Base-by-base conservation (phyloP, 2,329 filamentous ascomycete genomes). In the Pestalotiopsis sp. region DNA sequence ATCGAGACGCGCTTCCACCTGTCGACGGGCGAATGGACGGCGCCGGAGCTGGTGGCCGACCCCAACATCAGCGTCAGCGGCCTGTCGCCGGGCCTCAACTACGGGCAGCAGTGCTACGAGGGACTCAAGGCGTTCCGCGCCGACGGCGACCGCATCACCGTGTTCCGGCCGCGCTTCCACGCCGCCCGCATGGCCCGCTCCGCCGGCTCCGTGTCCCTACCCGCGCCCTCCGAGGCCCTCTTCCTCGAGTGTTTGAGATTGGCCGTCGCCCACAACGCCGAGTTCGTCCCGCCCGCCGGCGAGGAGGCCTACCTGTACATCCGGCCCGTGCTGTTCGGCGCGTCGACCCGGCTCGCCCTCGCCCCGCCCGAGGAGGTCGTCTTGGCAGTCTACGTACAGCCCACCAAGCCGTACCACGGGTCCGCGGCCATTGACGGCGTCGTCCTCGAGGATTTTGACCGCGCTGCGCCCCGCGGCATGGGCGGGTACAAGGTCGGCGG, bases 51-150 rank as follows among this genome's bases (percentile, higher is more conserved):
- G 39, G 58, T 67, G 2, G 59, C 38, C 12, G 39, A 63, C 38
- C 20, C 57, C 36, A 62, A 63, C 41, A 63, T 67, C 20, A 36
- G n/a, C 13, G 65, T 67, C 27, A 49, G 27, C 38, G 65, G 65
- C 12, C 41, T 67, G 1, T 62, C 27, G 17, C 65, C 65, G 17
- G 65, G 58, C 12, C 65, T 67, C 11, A 67, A 67, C 41, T 67
- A 67, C 41, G 65, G 65, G 6, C 65, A 67, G 59, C 65, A 67
- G 27, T 67, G 65, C 41, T 63, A 62, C 25, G 65, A 67, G 41
- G 65, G 65, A 6, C 39, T 67, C 20, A 67, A 67, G 41, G 65
- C 65, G 14, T 67, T 67, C 65, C 57, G 65, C 14, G 27, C 65
- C 23, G 23, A 31, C 7, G 36, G n/a, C 41, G 55, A 63, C 17